Conservation (phyloP, 1,284 basidiomycete species). For the Wolfiporia cocos region DNA sequence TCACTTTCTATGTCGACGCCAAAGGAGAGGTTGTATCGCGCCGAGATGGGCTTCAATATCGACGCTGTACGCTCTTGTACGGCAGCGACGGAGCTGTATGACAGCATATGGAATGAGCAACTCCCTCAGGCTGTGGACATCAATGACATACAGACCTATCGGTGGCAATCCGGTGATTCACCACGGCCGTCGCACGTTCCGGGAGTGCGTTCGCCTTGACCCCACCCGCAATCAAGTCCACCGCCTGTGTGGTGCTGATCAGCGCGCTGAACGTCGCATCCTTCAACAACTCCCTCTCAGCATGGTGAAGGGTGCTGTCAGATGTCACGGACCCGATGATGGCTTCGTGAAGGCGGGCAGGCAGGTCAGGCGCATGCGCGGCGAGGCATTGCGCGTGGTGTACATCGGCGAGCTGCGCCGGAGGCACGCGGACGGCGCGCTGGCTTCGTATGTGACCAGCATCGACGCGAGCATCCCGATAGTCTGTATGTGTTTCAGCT, state of each 20-base stretch:
- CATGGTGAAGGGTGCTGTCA: slow-evolving; percentile 33
- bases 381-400: slow-evolving; percentile 25
- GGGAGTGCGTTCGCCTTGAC: slow-evolving; percentile 55
- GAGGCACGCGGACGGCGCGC: slow-evolving; percentile 41
- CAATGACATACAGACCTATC: slow-evolving; percentile 24
- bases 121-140: too few relatives aligned
- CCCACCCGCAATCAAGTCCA: slow-evolving; percentile 63
- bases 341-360: slow-evolving; percentile 18
- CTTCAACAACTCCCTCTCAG: slow-evolving; percentile 33
- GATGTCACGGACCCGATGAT: slow-evolving; percentile 32
- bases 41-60: slow-evolving; percentile 36
- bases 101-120: slow-evolving; percentile 17
- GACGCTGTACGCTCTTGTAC: slow-evolving; percentile 34
- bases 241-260: slow-evolving; percentile 64
- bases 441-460: slow-evolving; percentile 24
- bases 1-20: slow-evolving; percentile 23
- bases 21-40: slow-evolving; percentile 46
- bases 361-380: slow-evolving; percentile 15
- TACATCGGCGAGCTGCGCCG: slow-evolving; percentile 35
- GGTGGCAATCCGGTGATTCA: slow-evolving; percentile 50
- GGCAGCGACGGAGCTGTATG: slow-evolving; percentile 34
- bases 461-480: slow-evolving; percentile 50
- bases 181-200: slow-evolving; percentile 41
- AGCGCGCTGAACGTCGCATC: slow-evolving; percentile 26
- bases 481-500: too few relatives aligned